These are phyloP conservation scores for Sporisorium scitamineum DNA, from an alignment of 1,284 basidiomycete species.

Conservation along the genomic window DNA sequence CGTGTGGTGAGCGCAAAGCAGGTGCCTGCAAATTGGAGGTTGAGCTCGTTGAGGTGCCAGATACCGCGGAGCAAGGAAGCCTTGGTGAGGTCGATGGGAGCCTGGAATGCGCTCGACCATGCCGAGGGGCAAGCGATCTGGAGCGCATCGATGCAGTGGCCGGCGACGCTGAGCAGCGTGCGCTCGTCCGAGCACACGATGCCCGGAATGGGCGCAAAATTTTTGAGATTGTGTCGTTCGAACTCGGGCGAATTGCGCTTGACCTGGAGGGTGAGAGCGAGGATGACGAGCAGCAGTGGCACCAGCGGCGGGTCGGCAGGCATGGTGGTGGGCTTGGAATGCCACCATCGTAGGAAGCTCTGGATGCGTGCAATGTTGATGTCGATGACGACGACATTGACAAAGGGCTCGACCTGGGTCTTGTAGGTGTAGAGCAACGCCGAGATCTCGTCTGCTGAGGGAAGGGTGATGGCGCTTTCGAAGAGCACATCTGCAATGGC, in stretches of 20 bases:
- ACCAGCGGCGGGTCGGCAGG: slow-evolving; percentile 61
- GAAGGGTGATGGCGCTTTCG: slow-evolving; percentile 50
- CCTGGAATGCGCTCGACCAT: slow-evolving; percentile 58
- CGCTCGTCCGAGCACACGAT: slow-evolving; percentile 54
- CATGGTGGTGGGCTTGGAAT: slow-evolving; percentile 57
- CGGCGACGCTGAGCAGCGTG: slow-evolving; percentile 56
- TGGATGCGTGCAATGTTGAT: slow-evolving; percentile 59
- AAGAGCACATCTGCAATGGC: slow-evolving; percentile 58
- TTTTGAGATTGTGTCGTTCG: slow-evolving; percentile 30
- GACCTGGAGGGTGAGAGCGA: slow-evolving; percentile 60
- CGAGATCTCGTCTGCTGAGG: slow-evolving; percentile 46
- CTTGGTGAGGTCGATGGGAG: slow-evolving; percentile 61
- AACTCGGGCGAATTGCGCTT: slow-evolving; percentile 47
- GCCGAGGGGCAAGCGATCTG: slow-evolving; percentile 60
- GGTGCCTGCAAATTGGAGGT: slow-evolving; percentile 57
- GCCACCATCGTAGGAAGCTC: slow-evolving; percentile 62
- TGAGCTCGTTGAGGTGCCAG: slow-evolving; percentile 61
- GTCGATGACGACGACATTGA: slow-evolving; percentile 55
- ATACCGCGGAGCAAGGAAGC: slow-evolving; percentile 57
- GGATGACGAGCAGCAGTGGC: slow-evolving; percentile 57
- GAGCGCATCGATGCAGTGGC: slow-evolving; percentile 56
- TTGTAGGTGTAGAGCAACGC: slow-evolving; percentile 56
- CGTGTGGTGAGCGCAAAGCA: slow-evolving; percentile 58
- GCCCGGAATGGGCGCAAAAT: slow-evolving; percentile 38
- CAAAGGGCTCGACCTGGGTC: slow-evolving; percentile 54